Conservation (phyloP, 805 yeast genomes). For the Nakazawaea wickerhamii region DNA sequence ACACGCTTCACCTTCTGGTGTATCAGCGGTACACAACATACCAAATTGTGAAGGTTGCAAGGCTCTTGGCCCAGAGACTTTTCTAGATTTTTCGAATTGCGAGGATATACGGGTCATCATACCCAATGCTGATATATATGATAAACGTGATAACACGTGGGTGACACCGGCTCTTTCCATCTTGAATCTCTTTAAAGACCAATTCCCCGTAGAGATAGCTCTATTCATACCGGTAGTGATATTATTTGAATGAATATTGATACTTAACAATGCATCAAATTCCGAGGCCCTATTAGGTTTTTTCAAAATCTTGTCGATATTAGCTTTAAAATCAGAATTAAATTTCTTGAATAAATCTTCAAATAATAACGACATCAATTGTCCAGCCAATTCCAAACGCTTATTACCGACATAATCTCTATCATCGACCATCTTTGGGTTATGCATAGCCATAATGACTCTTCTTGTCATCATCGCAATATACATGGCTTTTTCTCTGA, state of each 20-base stretch:
- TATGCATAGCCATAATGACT: conserved; percentile 91
- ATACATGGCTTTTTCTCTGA: conserved; percentile 90
- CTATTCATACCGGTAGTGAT: conserved; percentile 92
- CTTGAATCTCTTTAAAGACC: conserved; percentile 98
- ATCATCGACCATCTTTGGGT: conserved; percentile 95
- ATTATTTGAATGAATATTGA: conserved; percentile 86
- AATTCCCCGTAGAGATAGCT: conserved; percentile 97
- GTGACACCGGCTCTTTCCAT: conserved; percentile 99
- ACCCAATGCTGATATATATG: conserved; percentile 92
- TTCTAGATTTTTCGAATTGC: conserved; percentile 97
- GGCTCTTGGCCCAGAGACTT: conserved; percentile 98
- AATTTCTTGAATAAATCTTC: conserved; percentile 97
- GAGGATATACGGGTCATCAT: conserved; percentile 99
- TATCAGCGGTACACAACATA: conserved; percentile 97
- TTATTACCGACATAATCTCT: conserved; percentile 98
- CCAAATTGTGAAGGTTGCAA: conserved; percentile 98
- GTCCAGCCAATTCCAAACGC: conserved; percentile 95
- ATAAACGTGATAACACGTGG: conserved; percentile 85
- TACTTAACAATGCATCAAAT: conserved; percentile 86
- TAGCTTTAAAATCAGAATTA: conserved; percentile 89
- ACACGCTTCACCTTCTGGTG: conserved; percentile 99
- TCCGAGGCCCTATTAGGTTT: conserved; percentile 94
- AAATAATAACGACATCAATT: conserved; percentile 86
- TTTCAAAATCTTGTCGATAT: conserved; percentile 87
- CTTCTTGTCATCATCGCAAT: conserved; percentile 96